Base-by-base conservation (phyloP, 2,329 filamentous ascomycete species). In the Aspergillus fumigatiaffinis region DNA sequence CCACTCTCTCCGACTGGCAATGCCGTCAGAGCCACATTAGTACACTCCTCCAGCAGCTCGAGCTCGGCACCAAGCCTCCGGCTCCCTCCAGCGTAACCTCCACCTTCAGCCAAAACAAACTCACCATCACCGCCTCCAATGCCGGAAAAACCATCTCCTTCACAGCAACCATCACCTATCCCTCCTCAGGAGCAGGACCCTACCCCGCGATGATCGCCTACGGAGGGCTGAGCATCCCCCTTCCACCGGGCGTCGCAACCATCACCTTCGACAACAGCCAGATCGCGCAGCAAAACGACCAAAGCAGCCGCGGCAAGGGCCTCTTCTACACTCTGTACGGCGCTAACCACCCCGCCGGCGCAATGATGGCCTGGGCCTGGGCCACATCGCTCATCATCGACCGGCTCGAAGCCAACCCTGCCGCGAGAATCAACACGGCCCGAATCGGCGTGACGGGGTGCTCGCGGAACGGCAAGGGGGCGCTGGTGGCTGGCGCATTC, bases 381-480 rank as follows among this genome's bases (percentile, higher is more conserved):
- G 84, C 82, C 55, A 82, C 86, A 2, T 80, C 81, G 64, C 82
- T 83, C 52, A 77, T 87, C 61, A 80, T 87, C 51, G 84, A 87
- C 67, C 82, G 78, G 17, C 76, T 87, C 41, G 83, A 85, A 74
- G 69, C 68, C 12, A 78, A 76, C 23, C 75, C 78, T 1, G 75
- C 76, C 42, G 64, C 67, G 12, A 68, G 68, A 10, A 85, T 87
- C 67, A 78, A 84, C 69, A 64, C 77, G 25, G 75, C 68, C 41
- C 75, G 74, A 2, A 70, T 84, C 21, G 84, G 82, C 50, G 83
- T 86, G 1, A 87, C 84, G 14, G 85, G 85, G 4, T 87, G 84
- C 76, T 86, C 83, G 53, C 81, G 84, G 44, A 85, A 87, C 71
- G 84, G 84, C 55, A 87, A 87, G 73, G 84, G 84, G 12, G 84